Percentiles rank a stretch among this genome's conserved stretches.
These are phyloP conservation scores for Suillus subalutaceus DNA, from an alignment of 768 basidiomycete species.

Conservation along the genomic window DNA sequence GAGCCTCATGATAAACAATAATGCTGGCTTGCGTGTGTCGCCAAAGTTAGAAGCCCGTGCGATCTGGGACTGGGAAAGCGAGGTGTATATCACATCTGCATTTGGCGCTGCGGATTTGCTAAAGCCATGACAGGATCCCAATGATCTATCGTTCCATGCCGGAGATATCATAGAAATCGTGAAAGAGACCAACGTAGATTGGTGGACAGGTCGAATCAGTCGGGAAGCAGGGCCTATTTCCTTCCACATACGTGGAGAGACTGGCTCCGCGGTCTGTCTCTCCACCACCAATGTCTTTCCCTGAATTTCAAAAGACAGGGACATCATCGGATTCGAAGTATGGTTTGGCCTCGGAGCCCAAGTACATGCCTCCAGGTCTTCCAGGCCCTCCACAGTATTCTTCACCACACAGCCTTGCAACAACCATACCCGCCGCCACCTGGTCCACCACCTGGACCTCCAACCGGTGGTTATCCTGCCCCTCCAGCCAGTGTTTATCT, in stretches of 20 bases:
- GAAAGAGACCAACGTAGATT: slow-evolving; percentile 83
- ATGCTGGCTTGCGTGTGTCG: slow-evolving; percentile 8
- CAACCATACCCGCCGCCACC: slow-evolving; percentile 15
- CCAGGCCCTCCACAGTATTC: slow-evolving; percentile 18
- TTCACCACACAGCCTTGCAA: neutral
- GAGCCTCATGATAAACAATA: neutral
- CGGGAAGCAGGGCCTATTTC: slow-evolving; percentile 75
- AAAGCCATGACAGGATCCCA: slow-evolving; percentile 55
- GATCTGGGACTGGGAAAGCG: slow-evolving; percentile 33
- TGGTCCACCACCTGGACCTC: slow-evolving; percentile 5
- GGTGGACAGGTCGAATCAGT: slow-evolving; percentile 80
- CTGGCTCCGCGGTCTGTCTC: slow-evolving; percentile 20
- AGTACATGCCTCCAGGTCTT: slow-evolving; percentile 8
- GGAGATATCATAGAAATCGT: slow-evolving; percentile 83
- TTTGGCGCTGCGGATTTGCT: slow-evolving; percentile 13
- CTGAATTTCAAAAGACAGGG: slow-evolving; percentile 24
- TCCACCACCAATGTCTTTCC: slow-evolving; percentile 22
- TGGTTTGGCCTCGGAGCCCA: slow-evolving; percentile 15
- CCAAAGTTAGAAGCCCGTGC: slow-evolving; percentile 29
- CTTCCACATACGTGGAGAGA: slow-evolving; percentile 74
- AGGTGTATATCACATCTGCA: slow-evolving; percentile 21
- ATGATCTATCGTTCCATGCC: slow-evolving; percentile 72
- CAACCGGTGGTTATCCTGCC: slow-evolving; percentile 15
- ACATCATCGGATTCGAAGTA: slow-evolving; percentile 14
- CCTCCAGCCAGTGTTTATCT: slow-evolving; percentile 14